Evolutionary conservation across 1,139 yeast species (phyloP), one percentile per base, ranked within the genome.

Genomic region (Suhomyces taliae): DNA sequence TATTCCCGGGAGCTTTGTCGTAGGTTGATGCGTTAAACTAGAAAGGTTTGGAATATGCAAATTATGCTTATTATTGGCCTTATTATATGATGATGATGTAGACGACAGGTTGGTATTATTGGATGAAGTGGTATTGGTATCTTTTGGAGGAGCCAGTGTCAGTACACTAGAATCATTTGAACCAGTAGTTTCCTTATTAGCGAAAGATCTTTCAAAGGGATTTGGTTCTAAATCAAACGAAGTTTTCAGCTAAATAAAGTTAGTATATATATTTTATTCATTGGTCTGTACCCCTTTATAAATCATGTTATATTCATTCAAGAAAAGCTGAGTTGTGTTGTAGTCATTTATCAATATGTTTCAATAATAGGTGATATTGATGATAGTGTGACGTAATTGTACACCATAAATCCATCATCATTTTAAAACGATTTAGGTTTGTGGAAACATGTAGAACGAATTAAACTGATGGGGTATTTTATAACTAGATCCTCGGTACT

Each of bases 151-250:
- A 4, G 24, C 24, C 24, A 19, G 32, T 29, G 32, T 11, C 39
- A 34, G 43, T 14, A 32, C 36, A 19, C 37, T 39, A n/a, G 45
- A 34, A 34, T 40, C 43, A 31, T 44, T 34, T 31, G 36, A 44
- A 27, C 40, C 39, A 34, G 41, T 34, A 34, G 40, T 42, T 32
- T 72, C 77, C 47, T 82, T 84, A 34, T 71, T 58, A 33, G 97
- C 97, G 70, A 93, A 93, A 41, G 97, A 89, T 64, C 87, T 85
- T 66, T 93, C 99, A 61, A 93, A 93, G 2, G 98, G 99, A 61
- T 93, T 93, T 5, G 95, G 97, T 64, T 93, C 99, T 53, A 90
- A 72, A 53, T 87, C 95, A 61, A 89, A 82, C 37, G 78, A 68
- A n/a, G 77, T 69, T 55, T 70, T 72, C 65, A 62, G 71, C 76